A percentile compares a stretch with the other conserved stretches of the same genome.
These are phyloP conservation scores for Irpex rosettiformis DNA, from an alignment of 1,284 basidiomycete species.

Conservation along the genomic window DNA sequence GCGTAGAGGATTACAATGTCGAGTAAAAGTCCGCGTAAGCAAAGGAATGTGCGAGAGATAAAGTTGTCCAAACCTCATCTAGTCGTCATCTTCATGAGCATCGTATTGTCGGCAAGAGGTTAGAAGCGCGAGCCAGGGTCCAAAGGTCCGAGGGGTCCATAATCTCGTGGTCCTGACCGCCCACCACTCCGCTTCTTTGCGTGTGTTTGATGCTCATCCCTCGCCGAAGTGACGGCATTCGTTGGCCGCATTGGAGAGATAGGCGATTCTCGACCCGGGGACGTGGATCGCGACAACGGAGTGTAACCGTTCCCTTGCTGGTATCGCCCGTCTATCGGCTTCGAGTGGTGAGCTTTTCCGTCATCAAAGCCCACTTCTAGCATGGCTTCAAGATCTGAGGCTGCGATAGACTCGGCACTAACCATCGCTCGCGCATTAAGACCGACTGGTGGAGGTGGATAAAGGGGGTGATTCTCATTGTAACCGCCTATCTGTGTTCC, in stretches of 20 bases:
- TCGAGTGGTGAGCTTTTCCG: constrained; percentile 31
- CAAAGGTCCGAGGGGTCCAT: constrained; percentile 76
- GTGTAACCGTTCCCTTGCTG: constrained; percentile 64
- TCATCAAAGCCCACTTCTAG: constrained; percentile 87
- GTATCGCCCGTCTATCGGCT: constrained; percentile 45
- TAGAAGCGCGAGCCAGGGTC: constrained; percentile 51
- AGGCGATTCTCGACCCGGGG: constrained; percentile 48
- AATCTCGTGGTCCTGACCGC: constrained; percentile 43
- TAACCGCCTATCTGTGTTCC: constrained; percentile 83
- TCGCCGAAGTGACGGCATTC: constrained; percentile 34
- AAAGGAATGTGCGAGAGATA: constrained; percentile 2
- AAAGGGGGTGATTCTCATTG: constrained; percentile 79
- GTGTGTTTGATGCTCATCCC: constrained; percentile 38
- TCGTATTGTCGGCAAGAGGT: constrained; percentile 4
- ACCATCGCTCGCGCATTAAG: constrained; percentile 48
- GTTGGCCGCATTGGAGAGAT: constrained; percentile 35
- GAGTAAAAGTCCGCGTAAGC: constrained; percentile 1
- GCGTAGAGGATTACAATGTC: constrained; percentile 5
- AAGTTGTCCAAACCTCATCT: constrained; percentile 12
- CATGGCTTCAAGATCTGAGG: constrained; percentile 83
- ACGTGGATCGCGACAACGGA: constrained; percentile 48
- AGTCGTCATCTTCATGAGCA: constrained; percentile 15
- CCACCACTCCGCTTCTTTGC: constrained; percentile 42
- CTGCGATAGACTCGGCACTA: constrained; percentile 63
- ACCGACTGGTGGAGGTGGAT: constrained; percentile 80